Base-by-base conservation (phyloP, 1,139 yeast genomes). In the Torulaspora globosa region DNA sequence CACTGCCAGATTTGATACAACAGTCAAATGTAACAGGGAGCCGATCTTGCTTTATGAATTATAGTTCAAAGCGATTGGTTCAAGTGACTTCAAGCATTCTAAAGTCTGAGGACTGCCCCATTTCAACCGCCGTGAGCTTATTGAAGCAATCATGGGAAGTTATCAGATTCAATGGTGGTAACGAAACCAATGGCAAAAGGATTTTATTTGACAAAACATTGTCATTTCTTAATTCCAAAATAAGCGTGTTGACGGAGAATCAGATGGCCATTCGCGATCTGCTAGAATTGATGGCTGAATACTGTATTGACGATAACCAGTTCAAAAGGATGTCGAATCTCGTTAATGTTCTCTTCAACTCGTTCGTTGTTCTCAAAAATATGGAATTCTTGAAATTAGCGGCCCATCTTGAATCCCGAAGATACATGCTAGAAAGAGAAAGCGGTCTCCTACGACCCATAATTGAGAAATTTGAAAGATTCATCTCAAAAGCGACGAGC, bases 321-420 rank as follows among this genome's bases (percentile, higher is more conserved):
- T 41, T 36, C 18, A 63, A 64, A 44, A 56, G 70, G 41, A 29
- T 66, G 19, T 51, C 52, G 10, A 68, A 67, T 46, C 46, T 69
- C 3, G 57, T 65, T 3, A 68, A 63, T 42, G 50, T 68, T 14
- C 47, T 60, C 10, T 67, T 62, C 36, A 67, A 67, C 44, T 44
- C 52, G 8, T 61, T 57, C 24, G 50, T 62, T 4, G 46, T 50
- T 8, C 43, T 40, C 9, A 56, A 46, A 31, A 49, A 51, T 11
- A 33, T 41, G 8, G 31, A 35, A 37, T 42, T 39, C 12, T 31
- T 47, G 18, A 36, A 39, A 9, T 14, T 26, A 10, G 50, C 50
- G 11, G 50, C 50, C 14, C 33, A 38, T 21, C 19, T 48, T 16
- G 59, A 55, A 34, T 33, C 48, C 11, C 24, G 18, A 11, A 40